Conservation (phyloP, 768 basidiomycete genomes). For the Russula emetica region DNA sequence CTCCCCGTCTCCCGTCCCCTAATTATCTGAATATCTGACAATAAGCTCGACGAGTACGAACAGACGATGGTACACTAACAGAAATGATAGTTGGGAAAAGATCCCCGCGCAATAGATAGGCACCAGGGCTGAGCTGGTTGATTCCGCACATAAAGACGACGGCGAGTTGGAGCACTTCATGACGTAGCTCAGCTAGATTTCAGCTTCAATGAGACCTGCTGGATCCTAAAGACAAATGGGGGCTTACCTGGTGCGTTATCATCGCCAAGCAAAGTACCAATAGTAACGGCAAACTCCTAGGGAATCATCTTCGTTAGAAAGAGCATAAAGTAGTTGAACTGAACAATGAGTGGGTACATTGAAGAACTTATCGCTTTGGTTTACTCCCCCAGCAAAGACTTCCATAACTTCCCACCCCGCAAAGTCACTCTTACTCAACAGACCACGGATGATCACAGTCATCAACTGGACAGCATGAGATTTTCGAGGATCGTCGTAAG, state of each 20-base stretch:
- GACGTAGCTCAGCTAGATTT: slow-evolving; percentile 46
- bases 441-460: slow-evolving; percentile 42
- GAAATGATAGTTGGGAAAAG: slow-evolving; percentile 52
- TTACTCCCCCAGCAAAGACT: slow-evolving; percentile 56
- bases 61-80: slow-evolving; percentile 35
- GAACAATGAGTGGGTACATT: slow-evolving; percentile 41
- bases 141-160: slow-evolving; percentile 56
- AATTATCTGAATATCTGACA: slow-evolving; percentile 44
- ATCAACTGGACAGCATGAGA: slow-evolving; percentile 51
- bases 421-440: slow-evolving; percentile 50
- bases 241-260: slow-evolving; percentile 43
- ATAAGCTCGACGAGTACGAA: neutral
- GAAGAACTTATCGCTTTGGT: slow-evolving; percentile 55
- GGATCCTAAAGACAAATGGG: neutral
- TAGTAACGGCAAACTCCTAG: slow-evolving; percentile 48
- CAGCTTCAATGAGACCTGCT: slow-evolving; percentile 16
- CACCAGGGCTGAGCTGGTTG: slow-evolving; percentile 62
- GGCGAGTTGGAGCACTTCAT: slow-evolving; percentile 53
- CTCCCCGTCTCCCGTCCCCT: slow-evolving; percentile 51
- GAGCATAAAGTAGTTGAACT: neutral
- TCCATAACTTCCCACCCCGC: slow-evolving; percentile 75
- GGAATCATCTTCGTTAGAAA: neutral
- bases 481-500: slow-evolving; percentile 37
- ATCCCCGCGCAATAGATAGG: slow-evolving; percentile 62
- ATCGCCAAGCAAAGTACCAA: slow-evolving; percentile 48